Evolutionary conservation across 495 filamentous ascomycete species (phyloP), one percentile per base, ranked within the genome.

Genomic region (Aspergillus conjunctus): DNA sequence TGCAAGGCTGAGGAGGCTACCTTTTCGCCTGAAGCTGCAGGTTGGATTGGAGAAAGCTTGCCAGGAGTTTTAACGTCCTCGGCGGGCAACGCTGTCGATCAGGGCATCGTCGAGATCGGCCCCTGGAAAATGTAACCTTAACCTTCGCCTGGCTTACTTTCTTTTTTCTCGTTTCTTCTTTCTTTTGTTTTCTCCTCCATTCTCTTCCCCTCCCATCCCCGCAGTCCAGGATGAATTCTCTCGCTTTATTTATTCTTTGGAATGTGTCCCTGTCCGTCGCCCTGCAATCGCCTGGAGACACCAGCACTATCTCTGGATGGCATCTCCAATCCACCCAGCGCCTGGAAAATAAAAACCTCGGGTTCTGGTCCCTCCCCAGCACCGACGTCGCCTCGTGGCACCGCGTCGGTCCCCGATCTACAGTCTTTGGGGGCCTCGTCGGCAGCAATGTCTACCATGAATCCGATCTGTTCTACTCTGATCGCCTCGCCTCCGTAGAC

Each of bases 381-480:
- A 60, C 79, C 18, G 74, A 85, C 66, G 79, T 78, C 0, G 76
- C 76, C 4, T 67, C 75, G 56, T 89, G 87, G 86, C 69, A 82
- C 58, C 74, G 74, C 4, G 73, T 87, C 56, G 65, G 72, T 30
- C 68, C 81, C 0, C 78, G 76, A 9, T 81, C 75, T 22, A 87
- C 85, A 0, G 73, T 87, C 1, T 83, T 88, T 78, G 83, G 78
- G 3, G 83, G 83, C 8, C 75, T 89, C 5, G 65, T 88, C 21
- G 69, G 81, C 20, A 77, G 73, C 17, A 77, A 77, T 3, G 72
- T 83, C 4, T 87, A 84, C 71, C 79, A 78, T 33, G 84, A 88
- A 39, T 70, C 73, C 0, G 68, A 82, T 0, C 63, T 88, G 0
- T 88, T 86, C 68, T 87, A 77, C 64, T 87, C 85, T 0, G 69